Percentiles rank a stretch among this genome's conserved stretches.
phyloP scores from a whole-genome alignment of 768 basidiomycete genomes.

The Suillus discolor region DNA sequence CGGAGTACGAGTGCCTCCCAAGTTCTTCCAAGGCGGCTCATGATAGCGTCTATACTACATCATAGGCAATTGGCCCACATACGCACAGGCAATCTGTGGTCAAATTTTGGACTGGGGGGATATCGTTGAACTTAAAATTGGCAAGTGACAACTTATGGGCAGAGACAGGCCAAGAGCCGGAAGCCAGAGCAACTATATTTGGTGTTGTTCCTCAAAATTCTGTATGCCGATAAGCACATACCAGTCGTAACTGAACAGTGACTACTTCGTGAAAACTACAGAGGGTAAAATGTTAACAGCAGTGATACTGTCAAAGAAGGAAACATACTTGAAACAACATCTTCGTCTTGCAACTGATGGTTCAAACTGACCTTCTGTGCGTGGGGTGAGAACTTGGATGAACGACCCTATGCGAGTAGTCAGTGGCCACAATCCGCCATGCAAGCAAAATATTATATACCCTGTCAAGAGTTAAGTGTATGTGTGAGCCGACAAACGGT shows the following conservation, averaged over 20 bases:
- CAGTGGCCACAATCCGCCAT: background rate
- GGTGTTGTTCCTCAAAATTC: background rate
- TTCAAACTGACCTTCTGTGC: conserved; percentile 90
- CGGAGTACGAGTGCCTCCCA: background rate
- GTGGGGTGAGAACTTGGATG: conserved; percentile 91
- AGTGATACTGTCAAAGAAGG: conserved; percentile 1
- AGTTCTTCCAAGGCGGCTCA: background rate
- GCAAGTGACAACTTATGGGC: background rate
- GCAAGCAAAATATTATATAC: conserved; percentile 10
- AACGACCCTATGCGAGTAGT: conserved; percentile 69
- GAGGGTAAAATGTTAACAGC: background rate
- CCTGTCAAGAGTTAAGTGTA: background rate
- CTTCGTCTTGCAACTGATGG: conserved; percentile 86
- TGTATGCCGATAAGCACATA: background rate
- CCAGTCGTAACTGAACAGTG: background rate
- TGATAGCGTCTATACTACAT: background rate
- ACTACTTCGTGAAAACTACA: conserved; percentile 7
- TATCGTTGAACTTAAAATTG: background rate
- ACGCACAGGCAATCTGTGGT: background rate
- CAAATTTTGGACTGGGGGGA: background rate
- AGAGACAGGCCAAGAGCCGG: background rate
- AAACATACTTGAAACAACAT: conserved; percentile 83
- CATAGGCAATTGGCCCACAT: background rate
- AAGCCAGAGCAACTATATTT: background rate
- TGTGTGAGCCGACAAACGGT: background rate